phyloP scores from a whole-genome alignment of 331 rosid species.

The Spiraea crenata region DNA sequence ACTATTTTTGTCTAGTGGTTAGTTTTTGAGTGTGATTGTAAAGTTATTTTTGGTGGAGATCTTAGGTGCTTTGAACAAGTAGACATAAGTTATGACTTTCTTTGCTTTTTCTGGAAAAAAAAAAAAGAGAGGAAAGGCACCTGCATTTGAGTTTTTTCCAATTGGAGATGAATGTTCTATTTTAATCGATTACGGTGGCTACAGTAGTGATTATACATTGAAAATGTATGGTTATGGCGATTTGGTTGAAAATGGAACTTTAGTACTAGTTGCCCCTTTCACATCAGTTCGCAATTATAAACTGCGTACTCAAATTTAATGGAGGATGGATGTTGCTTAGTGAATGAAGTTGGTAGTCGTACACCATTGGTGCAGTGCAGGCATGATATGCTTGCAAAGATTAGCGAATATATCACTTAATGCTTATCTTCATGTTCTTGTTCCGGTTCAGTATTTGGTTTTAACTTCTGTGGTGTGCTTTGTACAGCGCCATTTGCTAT shows the following conservation, averaged over 20 bases:
- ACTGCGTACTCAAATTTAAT: not conserved
- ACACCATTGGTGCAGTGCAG: not conserved
- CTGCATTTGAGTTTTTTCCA: not conserved
- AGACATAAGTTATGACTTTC: not conserved
- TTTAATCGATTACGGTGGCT: not conserved
- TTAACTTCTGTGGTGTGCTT: slow-evolving; percentile 21
- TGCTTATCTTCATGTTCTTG: not conserved
- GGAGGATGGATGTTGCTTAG: not conserved
- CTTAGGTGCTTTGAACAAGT: not conserved
- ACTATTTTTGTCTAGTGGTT: not conserved
- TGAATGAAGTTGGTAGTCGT: not conserved
- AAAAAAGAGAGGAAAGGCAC: slow-evolving; percentile 5
- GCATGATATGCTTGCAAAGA: not conserved
- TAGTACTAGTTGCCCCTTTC: not conserved
- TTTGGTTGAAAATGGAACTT: not conserved
- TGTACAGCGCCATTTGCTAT: slow-evolving; percentile 72
- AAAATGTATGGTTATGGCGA: not conserved
- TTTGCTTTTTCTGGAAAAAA: not conserved
- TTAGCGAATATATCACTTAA: slow-evolving; percentile 5
- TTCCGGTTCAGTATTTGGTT: slow-evolving; percentile 18
- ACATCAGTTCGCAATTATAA: not conserved
- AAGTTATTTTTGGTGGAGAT: not conserved
- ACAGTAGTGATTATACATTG: not conserved
- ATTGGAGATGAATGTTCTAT: slow-evolving; percentile 4
- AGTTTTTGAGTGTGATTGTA: not conserved